These are phyloP conservation scores for Scheffersomyces stambukii DNA, from an alignment of 1,139 yeast species.

Conservation along the genomic window DNA sequence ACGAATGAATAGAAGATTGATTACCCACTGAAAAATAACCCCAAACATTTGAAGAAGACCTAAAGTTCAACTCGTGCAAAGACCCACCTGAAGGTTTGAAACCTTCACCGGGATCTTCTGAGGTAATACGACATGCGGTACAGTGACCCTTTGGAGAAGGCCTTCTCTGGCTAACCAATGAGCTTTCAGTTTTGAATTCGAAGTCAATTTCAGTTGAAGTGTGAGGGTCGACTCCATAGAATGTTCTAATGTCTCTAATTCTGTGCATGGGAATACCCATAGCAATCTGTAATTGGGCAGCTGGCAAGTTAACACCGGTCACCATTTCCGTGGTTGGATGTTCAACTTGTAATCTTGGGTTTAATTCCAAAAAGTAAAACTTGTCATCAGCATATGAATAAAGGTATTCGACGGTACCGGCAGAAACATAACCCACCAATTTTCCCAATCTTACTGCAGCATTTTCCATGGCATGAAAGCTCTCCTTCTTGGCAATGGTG, in stretches of 20 bases:
- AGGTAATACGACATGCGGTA: conserved; percentile 97
- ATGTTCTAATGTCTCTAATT: conserved; percentile 84
- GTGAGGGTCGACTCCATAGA: conserved; percentile 95
- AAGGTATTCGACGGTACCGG: conserved; percentile 97
- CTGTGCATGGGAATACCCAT: conserved; percentile 98
- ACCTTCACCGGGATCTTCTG: conserved; percentile 99
- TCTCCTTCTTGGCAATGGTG: conserved; percentile 81
- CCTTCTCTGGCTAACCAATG: conserved; percentile 76
- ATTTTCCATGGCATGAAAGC: conserved; percentile 87
- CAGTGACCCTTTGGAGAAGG: conserved; percentile 98
- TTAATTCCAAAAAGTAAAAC: conserved; percentile 91
- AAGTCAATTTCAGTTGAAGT: conserved; percentile 87
- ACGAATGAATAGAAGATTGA: conserved; percentile 95
- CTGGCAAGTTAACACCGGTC: conserved; percentile 95
- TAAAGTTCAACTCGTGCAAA: conserved; percentile 89
- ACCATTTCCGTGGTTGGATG: conserved; percentile 99
- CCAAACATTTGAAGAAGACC: conserved; percentile 98
- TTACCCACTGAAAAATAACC: conserved; percentile 97
- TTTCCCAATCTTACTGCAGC: conserved; percentile 97
- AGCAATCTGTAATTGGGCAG: conserved; percentile 97
- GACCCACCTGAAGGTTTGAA: conserved; percentile 98
- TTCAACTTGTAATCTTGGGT: conserved; percentile 98
- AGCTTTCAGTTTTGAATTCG: conserved; percentile 71
- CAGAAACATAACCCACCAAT: conserved; percentile 95
- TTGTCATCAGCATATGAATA: conserved; percentile 92